Conservation (phyloP, 768 basidiomycete species). For the Calocera viscosa region DNA sequence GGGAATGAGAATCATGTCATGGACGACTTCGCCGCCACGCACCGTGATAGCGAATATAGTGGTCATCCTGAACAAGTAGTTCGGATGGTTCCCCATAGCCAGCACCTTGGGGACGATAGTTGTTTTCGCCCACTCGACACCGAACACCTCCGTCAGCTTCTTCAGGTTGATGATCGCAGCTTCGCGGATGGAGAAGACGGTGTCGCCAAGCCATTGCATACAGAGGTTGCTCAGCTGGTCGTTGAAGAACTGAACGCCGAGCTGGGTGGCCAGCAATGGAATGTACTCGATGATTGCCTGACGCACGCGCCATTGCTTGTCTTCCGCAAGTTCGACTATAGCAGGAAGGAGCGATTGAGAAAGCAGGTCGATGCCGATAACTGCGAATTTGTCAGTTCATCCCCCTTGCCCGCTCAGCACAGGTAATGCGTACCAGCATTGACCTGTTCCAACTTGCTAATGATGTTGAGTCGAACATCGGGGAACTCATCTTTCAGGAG, state of each 20-base stretch:
- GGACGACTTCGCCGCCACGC: conserved; percentile 23
- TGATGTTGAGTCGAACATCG: conserved; percentile 92
- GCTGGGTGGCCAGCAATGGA: conserved; percentile 82
- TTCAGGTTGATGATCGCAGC: conserved; percentile 95
- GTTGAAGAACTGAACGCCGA: conserved; percentile 94
- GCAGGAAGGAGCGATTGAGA: conserved; percentile 93
- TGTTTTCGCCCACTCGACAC: conserved; percentile 89
- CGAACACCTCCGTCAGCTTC: conserved; percentile 95
- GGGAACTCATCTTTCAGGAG: conserved; percentile 97
- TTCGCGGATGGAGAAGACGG: conserved; percentile 95
- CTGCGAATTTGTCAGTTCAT: conserved; percentile 32
- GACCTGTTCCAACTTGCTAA: conserved; percentile 94
- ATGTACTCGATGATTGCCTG: conserved; percentile 99
- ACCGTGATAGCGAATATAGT: conserved; percentile 98
- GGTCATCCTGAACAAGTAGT: conserved; percentile 96
- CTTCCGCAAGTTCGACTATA: conserved; percentile 94
- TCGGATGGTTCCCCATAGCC: conserved; percentile 92
- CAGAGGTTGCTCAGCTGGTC: conserved; percentile 92
- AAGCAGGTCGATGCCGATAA: conserved; percentile 93
- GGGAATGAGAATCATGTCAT: neutral
- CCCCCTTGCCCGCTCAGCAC: neutral
- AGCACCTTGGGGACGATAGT: conserved; percentile 95
- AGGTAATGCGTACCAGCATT: conserved; percentile 55
- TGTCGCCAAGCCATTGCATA: conserved; percentile 99
- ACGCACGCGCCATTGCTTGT: conserved; percentile 98